Conservation (phyloP, 2,329 filamentous ascomycete genomes). For the Monilinia aucupariae region DNA sequence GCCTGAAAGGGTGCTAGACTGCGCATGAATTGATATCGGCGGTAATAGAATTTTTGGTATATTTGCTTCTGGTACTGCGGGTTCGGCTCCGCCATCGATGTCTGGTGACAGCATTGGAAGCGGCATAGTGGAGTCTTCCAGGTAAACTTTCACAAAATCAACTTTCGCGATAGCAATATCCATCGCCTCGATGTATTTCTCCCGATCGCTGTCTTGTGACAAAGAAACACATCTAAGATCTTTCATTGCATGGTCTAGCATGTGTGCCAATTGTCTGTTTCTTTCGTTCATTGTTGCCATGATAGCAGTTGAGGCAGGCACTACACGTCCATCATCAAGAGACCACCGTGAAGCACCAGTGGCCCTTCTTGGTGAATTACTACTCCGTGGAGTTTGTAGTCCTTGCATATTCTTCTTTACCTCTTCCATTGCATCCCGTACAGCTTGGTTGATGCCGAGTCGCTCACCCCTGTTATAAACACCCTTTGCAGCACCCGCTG, state of each 20-base stretch:
- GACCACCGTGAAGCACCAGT: slow-evolving; percentile 31
- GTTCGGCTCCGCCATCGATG: neutral
- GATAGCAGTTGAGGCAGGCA: slow-evolving; percentile 35
- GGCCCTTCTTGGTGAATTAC: slow-evolving; percentile 29
- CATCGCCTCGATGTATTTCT: slow-evolving; percentile 45
- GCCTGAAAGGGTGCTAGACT: neutral
- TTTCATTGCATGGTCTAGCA: slow-evolving; percentile 62
- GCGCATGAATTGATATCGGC: slow-evolving; percentile 7
- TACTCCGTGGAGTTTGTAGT: slow-evolving; percentile 52
- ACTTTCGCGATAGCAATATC: slow-evolving; percentile 57
- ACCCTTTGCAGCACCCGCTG: slow-evolving; percentile 69
- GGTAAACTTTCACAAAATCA: slow-evolving; percentile 58
- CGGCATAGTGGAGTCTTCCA: slow-evolving; percentile 52
- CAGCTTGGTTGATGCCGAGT: slow-evolving; percentile 72
- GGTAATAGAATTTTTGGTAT: slow-evolving; percentile 11
- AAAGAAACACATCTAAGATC: slow-evolving; percentile 57
- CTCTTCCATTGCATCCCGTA: slow-evolving; percentile 76
- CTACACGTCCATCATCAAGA: slow-evolving; percentile 31
- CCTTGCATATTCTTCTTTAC: slow-evolving; percentile 70
- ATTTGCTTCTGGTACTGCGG: slow-evolving; percentile 5
- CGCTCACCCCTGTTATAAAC: slow-evolving; percentile 69
- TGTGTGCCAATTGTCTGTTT: slow-evolving; percentile 59
- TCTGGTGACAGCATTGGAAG: slow-evolving; percentile 36
- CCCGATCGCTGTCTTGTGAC: slow-evolving; percentile 42
- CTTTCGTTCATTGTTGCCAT: slow-evolving; percentile 55